A percentile compares a stretch with the other conserved stretches of the same genome.
phyloP scores from a whole-genome alignment of 495 filamentous ascomycete species.

The Penicillium canariense region DNA sequence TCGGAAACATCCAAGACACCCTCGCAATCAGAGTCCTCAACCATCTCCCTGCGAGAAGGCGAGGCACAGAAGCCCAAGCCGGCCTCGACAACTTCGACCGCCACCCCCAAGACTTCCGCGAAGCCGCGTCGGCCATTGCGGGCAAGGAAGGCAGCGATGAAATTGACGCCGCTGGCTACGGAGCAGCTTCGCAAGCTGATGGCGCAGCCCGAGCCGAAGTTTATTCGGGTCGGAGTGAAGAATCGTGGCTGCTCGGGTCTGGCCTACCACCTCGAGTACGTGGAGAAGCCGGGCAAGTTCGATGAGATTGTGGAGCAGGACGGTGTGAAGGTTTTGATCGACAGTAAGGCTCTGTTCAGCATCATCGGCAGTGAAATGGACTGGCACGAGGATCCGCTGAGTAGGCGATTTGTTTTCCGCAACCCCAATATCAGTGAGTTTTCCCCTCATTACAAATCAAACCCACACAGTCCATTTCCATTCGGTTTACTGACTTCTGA shows the following conservation, averaged over 20 bases:
- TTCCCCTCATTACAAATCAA: neutral
- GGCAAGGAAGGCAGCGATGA: slow-evolving; percentile 87
- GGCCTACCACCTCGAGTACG: slow-evolving; percentile 94
- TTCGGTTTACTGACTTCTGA: slow-evolving; percentile 32
- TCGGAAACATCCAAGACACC: slow-evolving; percentile 21
- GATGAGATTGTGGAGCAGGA: slow-evolving; percentile 95
- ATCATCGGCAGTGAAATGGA: slow-evolving; percentile 99
- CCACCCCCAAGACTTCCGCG: slow-evolving; percentile 30
- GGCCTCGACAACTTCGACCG: slow-evolving; percentile 19
- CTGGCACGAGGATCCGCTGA: slow-evolving; percentile 94
- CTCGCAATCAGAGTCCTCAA: slow-evolving; percentile 21
- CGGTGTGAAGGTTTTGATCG: slow-evolving; percentile 91
- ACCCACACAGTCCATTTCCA: neutral
- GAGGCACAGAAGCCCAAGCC: slow-evolving; percentile 63
- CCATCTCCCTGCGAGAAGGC: slow-evolving; percentile 51
- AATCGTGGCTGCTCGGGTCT: slow-evolving; percentile 95
- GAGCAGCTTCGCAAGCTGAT: slow-evolving; percentile 72
- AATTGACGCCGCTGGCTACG: slow-evolving; percentile 73
- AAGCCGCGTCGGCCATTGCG: slow-evolving; percentile 65
- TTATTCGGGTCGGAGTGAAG: slow-evolving; percentile 91
- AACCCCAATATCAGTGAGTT: slow-evolving; percentile 98
- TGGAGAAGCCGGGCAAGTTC: slow-evolving; percentile 81
- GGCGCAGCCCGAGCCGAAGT: slow-evolving; percentile 78
- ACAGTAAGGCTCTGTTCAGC: slow-evolving; percentile 94
- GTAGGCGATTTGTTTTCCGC: slow-evolving; percentile 83